Evolutionary conservation across 2,329 filamentous ascomycete species (phyloP), one percentile per base, ranked within the genome.

Genomic region (Fusarium sp.): DNA sequence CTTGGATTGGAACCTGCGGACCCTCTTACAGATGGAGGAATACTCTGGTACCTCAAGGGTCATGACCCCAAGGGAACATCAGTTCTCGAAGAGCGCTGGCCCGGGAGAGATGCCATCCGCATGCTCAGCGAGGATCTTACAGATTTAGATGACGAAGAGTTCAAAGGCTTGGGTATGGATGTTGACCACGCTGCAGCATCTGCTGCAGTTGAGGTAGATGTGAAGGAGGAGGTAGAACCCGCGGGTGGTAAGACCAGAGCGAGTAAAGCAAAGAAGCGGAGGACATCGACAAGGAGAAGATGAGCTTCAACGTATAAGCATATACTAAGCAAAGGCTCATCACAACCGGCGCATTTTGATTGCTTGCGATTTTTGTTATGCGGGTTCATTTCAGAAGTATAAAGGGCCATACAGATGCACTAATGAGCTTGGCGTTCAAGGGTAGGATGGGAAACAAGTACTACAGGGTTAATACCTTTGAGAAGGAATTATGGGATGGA

Each of bases 81-180:
- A 1, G 89, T 95, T 14, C 86, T 93, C 61, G 92, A 92, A 72
- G 93, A 95, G 81, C 87, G 90, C 57, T 81, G 80, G 79, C 77
- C 89, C 1, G 93, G 91, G 4, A 87, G 91, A 38, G 92, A 95
- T 61, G 90, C 92, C 2, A 82, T 86, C 39, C 84, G 87, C 33
- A 85, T 84, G 75, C 90, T 95, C 81, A 97, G 93, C 76, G 95
- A 97, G 81, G 93, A 95, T 75, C 86, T 98, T 27, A 97, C 93
- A 62, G 95, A 98, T 78, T 90, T 98, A 79, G 95, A 97, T 76
- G 95, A 98, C 72, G 94, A 97, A 56, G 94, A 95, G 82, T 85
- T 97, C 64, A 91, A 93, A 76, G 93, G 92, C 38, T 84, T 94
- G 38, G 86, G 84, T 38, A 84, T 85, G 53, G 87, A 88, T 71